Evolutionary conservation across 805 yeast species (phyloP).

Genomic region (Barnettozyma sucrosica): DNA sequence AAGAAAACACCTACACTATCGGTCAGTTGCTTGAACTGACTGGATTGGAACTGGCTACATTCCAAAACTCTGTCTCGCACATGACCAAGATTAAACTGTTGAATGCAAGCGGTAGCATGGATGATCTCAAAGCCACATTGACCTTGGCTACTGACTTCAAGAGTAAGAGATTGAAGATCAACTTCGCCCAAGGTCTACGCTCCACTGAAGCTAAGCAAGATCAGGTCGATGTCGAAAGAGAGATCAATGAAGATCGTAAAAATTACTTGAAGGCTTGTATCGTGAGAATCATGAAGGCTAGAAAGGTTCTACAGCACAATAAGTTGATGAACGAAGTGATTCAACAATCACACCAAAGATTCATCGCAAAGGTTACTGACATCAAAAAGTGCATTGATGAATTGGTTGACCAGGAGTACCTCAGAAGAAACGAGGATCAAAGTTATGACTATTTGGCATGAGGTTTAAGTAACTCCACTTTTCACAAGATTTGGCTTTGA

Average conservation of each 20-base stretch:
- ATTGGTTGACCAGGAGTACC: constrained; percentile 79
- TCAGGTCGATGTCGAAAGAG: constrained; percentile 66
- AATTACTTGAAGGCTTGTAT: constrained; percentile 86
- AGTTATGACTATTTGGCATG: constrained; percentile 79
- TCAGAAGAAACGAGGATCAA: constrained; percentile 67
- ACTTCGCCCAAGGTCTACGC: constrained; percentile 59
- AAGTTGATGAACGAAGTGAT: constrained; percentile 82
- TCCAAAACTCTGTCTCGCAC: constrained; percentile 75
- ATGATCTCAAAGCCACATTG: constrained; percentile 50
- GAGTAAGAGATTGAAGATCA: constrained; percentile 77
- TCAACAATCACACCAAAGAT: constrained; percentile 73
- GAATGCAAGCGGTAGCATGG: constrained; percentile 53
- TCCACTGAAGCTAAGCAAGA: constrained; percentile 56
- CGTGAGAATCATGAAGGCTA: constrained; percentile 94
- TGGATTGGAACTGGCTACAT: constrained; percentile 55
- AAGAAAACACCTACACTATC: constrained; percentile 51
- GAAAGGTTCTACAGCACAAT: constrained; percentile 73
- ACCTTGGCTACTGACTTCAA: constrained; percentile 77
- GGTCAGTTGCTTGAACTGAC: constrained; percentile 61
- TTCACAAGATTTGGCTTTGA: background rate
- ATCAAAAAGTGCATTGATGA: constrained; percentile 82
- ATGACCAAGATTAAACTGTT: constrained; percentile 74
- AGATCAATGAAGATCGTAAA: constrained; percentile 81
- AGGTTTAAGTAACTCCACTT: background rate
- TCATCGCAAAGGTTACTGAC: constrained; percentile 79